A percentile compares a stretch with the other conserved stretches of the same genome.
phyloP scores from a whole-genome alignment of 768 basidiomycete genomes.

The Sporobolomyces phaffii region DNA sequence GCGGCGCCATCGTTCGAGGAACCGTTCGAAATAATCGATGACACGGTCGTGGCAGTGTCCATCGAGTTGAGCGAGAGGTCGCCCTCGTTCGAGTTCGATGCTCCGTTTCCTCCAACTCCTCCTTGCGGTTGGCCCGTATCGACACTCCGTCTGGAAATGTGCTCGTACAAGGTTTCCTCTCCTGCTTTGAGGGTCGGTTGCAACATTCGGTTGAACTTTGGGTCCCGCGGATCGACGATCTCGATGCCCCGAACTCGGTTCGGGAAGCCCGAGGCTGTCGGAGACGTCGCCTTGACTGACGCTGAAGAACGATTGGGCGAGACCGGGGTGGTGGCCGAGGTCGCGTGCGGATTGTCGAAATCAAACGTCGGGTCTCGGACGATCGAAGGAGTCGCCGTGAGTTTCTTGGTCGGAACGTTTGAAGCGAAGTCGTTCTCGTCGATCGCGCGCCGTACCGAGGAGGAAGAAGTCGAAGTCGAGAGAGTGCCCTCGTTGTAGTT shows the following conservation, averaged over 20 bases:
- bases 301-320: not conserved
- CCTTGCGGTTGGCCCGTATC: no score
- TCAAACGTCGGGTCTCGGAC: slow-evolving; percentile 34
- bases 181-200: slow-evolving; percentile 31
- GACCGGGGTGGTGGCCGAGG: not conserved
- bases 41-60: slow-evolving; percentile 13
- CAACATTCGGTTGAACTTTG: slow-evolving; percentile 33
- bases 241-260: slow-evolving; percentile 31
- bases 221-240: slow-evolving; percentile 36
- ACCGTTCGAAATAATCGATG: not conserved
- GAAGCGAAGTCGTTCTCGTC: slow-evolving; percentile 59
- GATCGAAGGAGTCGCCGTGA: slow-evolving; percentile 35
- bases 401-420: slow-evolving; percentile 52
- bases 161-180: slow-evolving; percentile 27
- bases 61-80: slow-evolving; percentile 22
- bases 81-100: slow-evolving; percentile 2
- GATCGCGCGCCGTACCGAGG: slow-evolving; percentile 51
- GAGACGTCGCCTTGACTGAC: not conserved
- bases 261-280: not conserved
- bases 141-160: slow-evolving; percentile 1
- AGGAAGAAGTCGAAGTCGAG: slow-evolving; percentile 10
- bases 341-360: slow-evolving; percentile 19
- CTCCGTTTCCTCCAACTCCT: no score
- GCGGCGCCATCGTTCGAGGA: slow-evolving; percentile 4
- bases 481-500: not conserved